Evolutionary conservation across 176 grass and related monocot species (phyloP).

Genomic region (Oryza punctata): DNA sequence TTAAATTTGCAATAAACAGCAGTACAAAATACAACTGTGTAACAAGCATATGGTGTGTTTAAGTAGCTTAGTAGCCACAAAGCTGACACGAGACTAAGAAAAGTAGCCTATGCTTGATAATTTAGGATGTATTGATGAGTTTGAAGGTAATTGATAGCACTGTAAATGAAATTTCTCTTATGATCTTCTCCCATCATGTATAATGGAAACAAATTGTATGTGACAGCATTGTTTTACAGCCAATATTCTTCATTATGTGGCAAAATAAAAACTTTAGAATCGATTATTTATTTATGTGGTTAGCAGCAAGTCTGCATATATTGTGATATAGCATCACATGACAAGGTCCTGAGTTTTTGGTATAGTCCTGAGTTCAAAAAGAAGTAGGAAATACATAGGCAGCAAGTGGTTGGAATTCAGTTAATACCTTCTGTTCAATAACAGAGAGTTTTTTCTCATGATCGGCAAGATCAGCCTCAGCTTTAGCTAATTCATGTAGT

Average conservation of each 20-base stretch:
- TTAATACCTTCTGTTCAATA: conserved; percentile 78
- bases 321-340: conserved; percentile 3
- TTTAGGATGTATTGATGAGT: background rate
- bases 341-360: background rate
- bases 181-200: background rate
- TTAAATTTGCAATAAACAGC: background rate
- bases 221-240: background rate
- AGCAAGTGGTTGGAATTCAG: background rate
- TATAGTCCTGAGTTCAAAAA: conserved; percentile 6
- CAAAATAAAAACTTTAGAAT: conserved; percentile 6
- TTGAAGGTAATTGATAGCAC: conserved; percentile 10
- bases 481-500: conserved; percentile 72
- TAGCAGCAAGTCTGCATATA: background rate
- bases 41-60: conserved; percentile 10
- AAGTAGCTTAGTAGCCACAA: conserved; percentile 1
- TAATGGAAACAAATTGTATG: background rate
- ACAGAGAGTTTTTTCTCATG: conserved; percentile 59
- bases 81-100: background rate
- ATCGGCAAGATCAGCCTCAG: conserved; percentile 70
- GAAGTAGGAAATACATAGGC: background rate
- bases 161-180: conserved; percentile 3
- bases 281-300: conserved; percentile 4
- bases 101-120: background rate
- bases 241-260: conserved; percentile 12
- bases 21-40: background rate